Evolutionary conservation across 2,329 filamentous ascomycete genomes (phyloP).

Genomic region (Torrubiella hemipterigena): DNA sequence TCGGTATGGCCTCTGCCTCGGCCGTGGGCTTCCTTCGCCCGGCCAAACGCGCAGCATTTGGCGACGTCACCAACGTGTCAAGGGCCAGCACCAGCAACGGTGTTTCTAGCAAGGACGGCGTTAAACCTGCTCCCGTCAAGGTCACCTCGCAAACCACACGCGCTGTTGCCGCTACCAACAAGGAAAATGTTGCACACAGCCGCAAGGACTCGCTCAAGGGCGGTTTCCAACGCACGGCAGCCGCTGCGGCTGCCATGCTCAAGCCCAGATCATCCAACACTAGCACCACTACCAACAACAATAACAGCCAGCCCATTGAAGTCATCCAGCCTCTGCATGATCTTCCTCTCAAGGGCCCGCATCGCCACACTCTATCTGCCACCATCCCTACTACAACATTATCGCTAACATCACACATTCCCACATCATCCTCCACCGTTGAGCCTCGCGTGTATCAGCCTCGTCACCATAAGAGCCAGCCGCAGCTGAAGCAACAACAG

Average conservation of each 20-base stretch:
- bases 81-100: conserved; percentile 19
- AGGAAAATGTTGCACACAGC: conserved; percentile 31
- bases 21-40: conserved; percentile 24
- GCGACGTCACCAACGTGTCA: conserved; percentile 65
- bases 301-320: neutral
- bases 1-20: conserved; percentile 13
- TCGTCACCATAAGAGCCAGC: conserved; percentile 43
- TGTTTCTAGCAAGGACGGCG: conserved; percentile 20
- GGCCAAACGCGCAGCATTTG: conserved; percentile 68
- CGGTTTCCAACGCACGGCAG: neutral
- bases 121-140: conserved; percentile 17
- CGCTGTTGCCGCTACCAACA: conserved; percentile 18
- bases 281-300: conserved; percentile 4
- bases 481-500: conserved; percentile 32
- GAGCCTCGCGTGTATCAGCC: conserved; percentile 17
- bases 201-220: too few relatives aligned
- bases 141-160: conserved; percentile 14
- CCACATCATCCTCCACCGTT: conserved; percentile 1
- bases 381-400: too few relatives aligned
- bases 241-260: neutral
- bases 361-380: conserved; percentile 1
- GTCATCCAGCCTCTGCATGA: neutral
- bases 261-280: neutral
- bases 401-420: neutral
- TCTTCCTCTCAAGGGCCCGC: conserved; percentile 1